Evolutionary conservation across 1,139 yeast genomes (phyloP).

Genomic region (Saccharomyces hybrid): DNA sequence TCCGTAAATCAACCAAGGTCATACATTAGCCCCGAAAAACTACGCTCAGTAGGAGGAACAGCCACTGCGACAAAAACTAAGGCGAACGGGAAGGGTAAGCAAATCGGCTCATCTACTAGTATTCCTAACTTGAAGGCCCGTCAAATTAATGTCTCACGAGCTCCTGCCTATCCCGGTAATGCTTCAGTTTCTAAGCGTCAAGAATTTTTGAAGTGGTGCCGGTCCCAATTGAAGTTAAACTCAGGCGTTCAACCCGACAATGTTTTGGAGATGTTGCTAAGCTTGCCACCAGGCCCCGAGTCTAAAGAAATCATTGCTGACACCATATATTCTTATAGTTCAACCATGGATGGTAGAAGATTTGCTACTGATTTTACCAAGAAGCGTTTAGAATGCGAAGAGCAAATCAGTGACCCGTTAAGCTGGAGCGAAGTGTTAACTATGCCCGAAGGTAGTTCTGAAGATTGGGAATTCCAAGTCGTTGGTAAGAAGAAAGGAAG

Average conservation of each 20-base stretch:
- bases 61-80: conserved; percentile 4
- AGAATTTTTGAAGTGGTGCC: conserved; percentile 82
- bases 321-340: conserved; percentile 81
- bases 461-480: conserved; percentile 78
- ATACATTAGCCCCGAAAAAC: conserved; percentile 19
- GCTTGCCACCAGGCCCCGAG: conserved; percentile 68
- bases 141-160: neutral
- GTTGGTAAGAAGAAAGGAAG: conserved; percentile 58
- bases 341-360: conserved; percentile 91
- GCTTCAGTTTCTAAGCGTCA: conserved; percentile 39
- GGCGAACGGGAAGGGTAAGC: conserved; percentile 9
- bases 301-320: conserved; percentile 84
- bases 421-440: conserved; percentile 63
- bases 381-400: conserved; percentile 66
- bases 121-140: conserved; percentile 16
- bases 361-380: conserved; percentile 86
- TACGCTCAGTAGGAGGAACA: conserved; percentile 21
- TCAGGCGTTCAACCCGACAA: conserved; percentile 70
- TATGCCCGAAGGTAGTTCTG: conserved; percentile 49
- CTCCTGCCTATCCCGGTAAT: conserved; percentile 30
- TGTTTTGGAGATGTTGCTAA: conserved; percentile 68
- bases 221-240: conserved; percentile 64
- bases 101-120: conserved; percentile 26
- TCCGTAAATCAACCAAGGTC: conserved; percentile 11
- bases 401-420: conserved; percentile 46